Base-by-base conservation (phyloP, 495 filamentous ascomycete genomes). In the Letharia columbiana region DNA sequence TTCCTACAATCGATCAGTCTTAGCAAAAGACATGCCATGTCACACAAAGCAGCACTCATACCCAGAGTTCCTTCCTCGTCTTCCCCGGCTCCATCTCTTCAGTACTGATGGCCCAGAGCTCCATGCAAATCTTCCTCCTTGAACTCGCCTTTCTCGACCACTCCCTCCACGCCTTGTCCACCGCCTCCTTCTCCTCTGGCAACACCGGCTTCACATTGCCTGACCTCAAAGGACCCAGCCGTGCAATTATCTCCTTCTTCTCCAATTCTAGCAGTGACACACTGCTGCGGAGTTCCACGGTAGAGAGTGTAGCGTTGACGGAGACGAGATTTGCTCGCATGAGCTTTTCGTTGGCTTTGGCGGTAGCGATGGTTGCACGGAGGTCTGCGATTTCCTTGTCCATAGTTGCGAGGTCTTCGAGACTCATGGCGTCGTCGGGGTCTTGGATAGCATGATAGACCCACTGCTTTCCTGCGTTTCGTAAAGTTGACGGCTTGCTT, bases 381-480 rank as follows among this genome's bases (percentile, higher is more conserved):
- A 87, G 77, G 7, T 71, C 66, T n/a, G 73, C 66, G 63, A 85
- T 85, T n/a, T 78, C 70, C n/a, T 73, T 66, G 69, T 83, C 79
- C 67, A 86, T 74, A 23, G 75, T 70, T 45, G 76, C 73, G 47
- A 84, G 74, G 13, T 74, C 64, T 60, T 83, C 79, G n/a, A 80
- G 77, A 13, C 75, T 75, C 39, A 69, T 67, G 37, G 75, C 73
- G 62, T 86, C 77, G 28, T 75, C 66, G 49, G 79, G 67, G 56
- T 82, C 77, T 75, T 89, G 84, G 33, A 83, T 58, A 59, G 79
- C 77, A 71, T 88, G 86, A 71, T 87, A 88, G 68, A 88, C 83
- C 33, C 77, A 78, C 72, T 87, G 85, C 73, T 86, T 88, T 23
- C 84, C 86, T 86, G 31, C 17, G 20, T 49, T 18, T 17, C 54